Percentiles rank a stretch among this genome's conserved stretches.
Conservation (phyloP, 345 rosid genomes). For the Toxicodendron radicans region DNA sequence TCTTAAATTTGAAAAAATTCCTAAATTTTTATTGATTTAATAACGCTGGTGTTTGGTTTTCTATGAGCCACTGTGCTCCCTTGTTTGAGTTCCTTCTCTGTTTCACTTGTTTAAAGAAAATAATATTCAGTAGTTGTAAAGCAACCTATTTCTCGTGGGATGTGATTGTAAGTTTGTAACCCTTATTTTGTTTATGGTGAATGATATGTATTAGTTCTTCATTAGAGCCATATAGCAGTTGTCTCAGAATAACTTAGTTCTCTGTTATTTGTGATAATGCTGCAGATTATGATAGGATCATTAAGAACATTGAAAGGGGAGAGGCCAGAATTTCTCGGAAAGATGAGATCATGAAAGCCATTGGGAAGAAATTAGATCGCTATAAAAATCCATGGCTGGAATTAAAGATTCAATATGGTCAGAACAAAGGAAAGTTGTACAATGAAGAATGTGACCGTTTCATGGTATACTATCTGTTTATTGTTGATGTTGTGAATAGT, state of each 20-base stretch:
- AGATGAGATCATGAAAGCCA: constrained; percentile 99
- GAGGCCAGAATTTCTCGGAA: constrained; percentile 94
- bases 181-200: background rate
- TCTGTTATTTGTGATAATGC: background rate
- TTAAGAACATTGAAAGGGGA: constrained; percentile 95
- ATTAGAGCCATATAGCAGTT: background rate
- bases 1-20: too few species aligned
- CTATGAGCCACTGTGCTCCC: background rate
- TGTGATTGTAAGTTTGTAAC: background rate
- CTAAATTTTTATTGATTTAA: background rate
- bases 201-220: background rate
- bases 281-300: constrained; percentile 89
- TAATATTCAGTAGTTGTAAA: background rate
- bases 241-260: background rate
- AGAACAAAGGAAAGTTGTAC: constrained; percentile 94
- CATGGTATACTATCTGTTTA: constrained; percentile 51
- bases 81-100: background rate
- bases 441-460: constrained; percentile 97
- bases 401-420: constrained; percentile 96
- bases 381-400: constrained; percentile 99
- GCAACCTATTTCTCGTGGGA: background rate
- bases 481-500: background rate
- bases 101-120: background rate
- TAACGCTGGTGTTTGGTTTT: background rate
- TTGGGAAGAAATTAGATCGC: constrained; percentile 95